Conservation (phyloP, 306 rosid species). For the Prunus campanulata region DNA sequence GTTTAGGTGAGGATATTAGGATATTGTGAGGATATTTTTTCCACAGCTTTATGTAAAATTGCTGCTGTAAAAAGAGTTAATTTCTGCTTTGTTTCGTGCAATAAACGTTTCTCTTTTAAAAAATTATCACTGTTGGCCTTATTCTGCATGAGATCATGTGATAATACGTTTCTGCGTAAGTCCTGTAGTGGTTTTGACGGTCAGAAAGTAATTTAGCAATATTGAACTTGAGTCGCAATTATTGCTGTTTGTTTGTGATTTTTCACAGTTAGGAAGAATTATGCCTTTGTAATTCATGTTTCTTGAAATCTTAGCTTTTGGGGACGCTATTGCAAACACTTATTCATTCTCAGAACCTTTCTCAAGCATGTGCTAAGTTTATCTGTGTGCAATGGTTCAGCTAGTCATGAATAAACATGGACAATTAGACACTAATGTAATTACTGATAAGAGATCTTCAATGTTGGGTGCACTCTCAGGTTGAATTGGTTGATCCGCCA, state of each 20-base stretch:
- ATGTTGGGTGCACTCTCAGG: constrained; percentile 36
- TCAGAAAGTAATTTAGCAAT: not conserved
- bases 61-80: not conserved
- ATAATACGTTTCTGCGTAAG: not conserved
- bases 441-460: constrained; percentile 6
- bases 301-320: not conserved
- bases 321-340: not conserved
- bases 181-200: not conserved
- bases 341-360: not conserved
- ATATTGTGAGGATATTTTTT: not conserved
- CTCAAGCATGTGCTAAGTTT: not conserved
- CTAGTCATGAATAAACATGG: not conserved
- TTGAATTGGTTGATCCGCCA: constrained; percentile 89
- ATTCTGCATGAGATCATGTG: not conserved
- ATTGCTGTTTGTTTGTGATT: not conserved
- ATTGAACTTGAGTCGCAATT: not conserved
- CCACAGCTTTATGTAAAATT: not conserved
- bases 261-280: not conserved
- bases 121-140: not conserved
- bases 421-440: not conserved
- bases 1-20: too few relatives aligned
- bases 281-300: not conserved
- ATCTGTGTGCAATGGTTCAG: not conserved
- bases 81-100: not conserved
- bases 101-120: too few relatives aligned